Base-by-base conservation (phyloP, 768 basidiomycete species). In the Lactarius tabidus region DNA sequence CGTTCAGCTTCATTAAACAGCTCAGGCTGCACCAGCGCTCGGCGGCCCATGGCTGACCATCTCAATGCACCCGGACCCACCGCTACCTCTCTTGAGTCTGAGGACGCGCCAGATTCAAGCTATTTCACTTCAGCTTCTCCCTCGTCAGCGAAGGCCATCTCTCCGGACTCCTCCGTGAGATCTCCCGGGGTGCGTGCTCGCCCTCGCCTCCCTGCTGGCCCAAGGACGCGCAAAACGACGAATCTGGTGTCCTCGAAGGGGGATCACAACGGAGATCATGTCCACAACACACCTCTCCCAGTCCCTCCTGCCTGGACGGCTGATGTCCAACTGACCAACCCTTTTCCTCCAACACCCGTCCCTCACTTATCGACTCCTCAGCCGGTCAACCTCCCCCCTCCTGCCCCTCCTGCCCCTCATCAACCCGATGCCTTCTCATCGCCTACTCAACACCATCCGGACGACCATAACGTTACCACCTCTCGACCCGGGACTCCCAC, bases 141-240 rank as follows among this genome's bases (percentile, higher is more conserved):
- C 12, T 57, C 55, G 6, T 20, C 55, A 36, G 12, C 55, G 1
- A 5, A 4, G 12, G 12, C 23, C 0, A 7, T 23, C n/a, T 36
- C 55, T 36, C 55, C 33, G 5, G 31, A 31, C 31, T 36, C 33
- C 31, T 57, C n/a, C 0, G n/a, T 7, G n/a, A 57, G 33, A 23
- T 57, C 48, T 1, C 56, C 65, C 28, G 56, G 58, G 51, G 26
- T 56, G 8, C 65, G 65, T 10, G 31, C 60, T 48, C 65, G 65
- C 1, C 65, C 65, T 59, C 65, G 65, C 7, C 65, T 66, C 52
- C 65, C 65, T 26, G 60, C 60, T 58, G 65, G 65, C 10, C 65
- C 65, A 1, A 57, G 65, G 43, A 66, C 60, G 5, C 65, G 39
- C 33, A 66, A 66, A 45, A 48, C 35, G 51, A 43, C 65, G 1